Evolutionary conservation across 768 basidiomycete species (phyloP).

Genomic region (Lactifluus piperatus): DNA sequence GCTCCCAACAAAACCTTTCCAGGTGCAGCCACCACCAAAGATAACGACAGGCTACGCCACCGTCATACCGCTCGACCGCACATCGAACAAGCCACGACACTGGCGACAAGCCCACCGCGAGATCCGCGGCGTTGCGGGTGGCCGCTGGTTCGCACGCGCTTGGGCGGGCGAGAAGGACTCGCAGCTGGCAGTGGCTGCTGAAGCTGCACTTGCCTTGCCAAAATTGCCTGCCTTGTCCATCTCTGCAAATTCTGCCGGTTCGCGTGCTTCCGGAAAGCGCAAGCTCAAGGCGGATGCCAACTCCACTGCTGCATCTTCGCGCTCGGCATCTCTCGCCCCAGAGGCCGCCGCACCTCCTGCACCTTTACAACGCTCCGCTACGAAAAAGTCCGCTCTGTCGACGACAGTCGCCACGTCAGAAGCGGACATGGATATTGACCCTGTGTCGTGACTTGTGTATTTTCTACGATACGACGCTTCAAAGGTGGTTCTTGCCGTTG

Average conservation of each 20-base stretch:
- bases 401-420: slow-evolving; percentile 17
- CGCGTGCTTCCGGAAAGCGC: slow-evolving; percentile 13
- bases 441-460: slow-evolving; percentile 9
- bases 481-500: background rate
- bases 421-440: slow-evolving; percentile 14
- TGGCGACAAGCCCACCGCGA: slow-evolving; percentile 73
- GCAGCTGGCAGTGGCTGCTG: slow-evolving; percentile 35
- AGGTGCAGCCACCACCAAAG: slow-evolving; percentile 71
- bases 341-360: slow-evolving; percentile 1
- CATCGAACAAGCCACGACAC: slow-evolving; percentile 49
- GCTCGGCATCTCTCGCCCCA: slow-evolving; percentile 16
- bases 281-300: slow-evolving; percentile 16
- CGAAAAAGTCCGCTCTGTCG: slow-evolving; percentile 17
- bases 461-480: background rate
- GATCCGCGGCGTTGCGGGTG: slow-evolving; percentile 74
- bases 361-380: slow-evolving; percentile 8
- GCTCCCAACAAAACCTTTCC: slow-evolving; percentile 74
- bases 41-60: slow-evolving; percentile 69
- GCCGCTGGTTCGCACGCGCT: slow-evolving; percentile 69
- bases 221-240: slow-evolving; percentile 18
- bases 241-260: background rate
- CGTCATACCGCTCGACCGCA: slow-evolving; percentile 55
- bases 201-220: slow-evolving; percentile 12
- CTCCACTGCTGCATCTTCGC: slow-evolving; percentile 21
- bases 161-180: slow-evolving; percentile 86